phyloP scores from a whole-genome alignment of 108 stramenopile species.

The Pseudonitzschia delicatissima region DNA sequence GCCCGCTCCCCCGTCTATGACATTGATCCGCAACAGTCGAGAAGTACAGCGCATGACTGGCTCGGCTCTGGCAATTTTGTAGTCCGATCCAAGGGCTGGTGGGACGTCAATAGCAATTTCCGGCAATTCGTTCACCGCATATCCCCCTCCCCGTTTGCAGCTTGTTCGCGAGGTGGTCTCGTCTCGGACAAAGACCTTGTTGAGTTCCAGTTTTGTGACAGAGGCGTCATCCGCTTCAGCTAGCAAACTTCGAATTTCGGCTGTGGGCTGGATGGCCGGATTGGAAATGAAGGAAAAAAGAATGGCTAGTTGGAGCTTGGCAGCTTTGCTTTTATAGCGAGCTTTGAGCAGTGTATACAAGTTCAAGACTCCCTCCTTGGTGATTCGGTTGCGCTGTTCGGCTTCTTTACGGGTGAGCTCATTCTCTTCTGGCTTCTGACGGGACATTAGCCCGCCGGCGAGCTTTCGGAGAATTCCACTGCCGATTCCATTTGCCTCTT shows the following conservation, averaged over 20 bases:
- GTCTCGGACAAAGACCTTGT: constrained; percentile 7
- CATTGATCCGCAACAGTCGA: constrained; percentile 65
- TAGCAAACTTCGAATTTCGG: constrained; percentile 68
- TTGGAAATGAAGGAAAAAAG: constrained; percentile 80
- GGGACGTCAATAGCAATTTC: constrained; percentile 52
- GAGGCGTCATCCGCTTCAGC: constrained; percentile 87
- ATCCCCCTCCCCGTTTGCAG: constrained; percentile 76
- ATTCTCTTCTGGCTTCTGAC: not conserved
- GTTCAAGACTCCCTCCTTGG: constrained; percentile 76
- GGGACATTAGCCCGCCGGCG: not conserved
- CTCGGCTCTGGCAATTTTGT: constrained; percentile 49
- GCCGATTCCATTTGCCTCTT: constrained; percentile 13
- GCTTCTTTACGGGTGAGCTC: not conserved
- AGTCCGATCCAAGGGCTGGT: constrained; percentile 75
- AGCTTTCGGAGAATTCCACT: not conserved
- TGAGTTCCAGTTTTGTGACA: constrained; percentile 47
- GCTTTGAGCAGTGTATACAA: constrained; percentile 78
- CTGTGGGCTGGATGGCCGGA: constrained; percentile 71
- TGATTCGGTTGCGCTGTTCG: constrained; percentile 25
- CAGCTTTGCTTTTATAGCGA: constrained; percentile 68
- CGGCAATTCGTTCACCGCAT: constrained; percentile 42
- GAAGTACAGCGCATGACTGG: constrained; percentile 63
- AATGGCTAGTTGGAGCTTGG: constrained; percentile 83
- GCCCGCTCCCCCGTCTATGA: constrained; percentile 74
- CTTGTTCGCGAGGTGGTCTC: constrained; percentile 51